Base-by-base conservation (phyloP, 345 rosid genomes). In the Sisymbrium altissimum region DNA sequence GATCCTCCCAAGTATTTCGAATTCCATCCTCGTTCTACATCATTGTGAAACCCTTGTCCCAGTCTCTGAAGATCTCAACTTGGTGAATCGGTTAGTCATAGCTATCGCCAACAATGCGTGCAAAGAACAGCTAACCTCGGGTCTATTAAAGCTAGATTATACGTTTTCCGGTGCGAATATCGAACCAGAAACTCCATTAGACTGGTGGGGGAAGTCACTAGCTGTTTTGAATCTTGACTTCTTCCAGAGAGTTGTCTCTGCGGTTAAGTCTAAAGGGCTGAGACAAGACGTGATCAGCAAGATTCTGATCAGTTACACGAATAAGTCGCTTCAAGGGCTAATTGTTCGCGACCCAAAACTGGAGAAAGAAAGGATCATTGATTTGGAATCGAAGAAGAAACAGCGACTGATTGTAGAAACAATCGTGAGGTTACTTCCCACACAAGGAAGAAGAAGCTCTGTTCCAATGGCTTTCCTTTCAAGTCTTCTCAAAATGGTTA, bases 51-150 rank as follows among this genome's bases (percentile, higher is more conserved):
- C 80, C 27, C 89, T 95, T 60, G 48, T 73, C 76, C 96, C 97
- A 10, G 66, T 85, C 14, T 67, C 96, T 6, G 99, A 92, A 84
- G 99, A 95, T 72, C 84, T 87, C 71, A 86, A 78, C 70, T 81
- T 95, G 72, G 86, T 92, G 30, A 80, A 50, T 70, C 81, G 92
- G 76, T 87, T 95, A 33, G 83, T 92, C 78, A 78, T 78, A 61
- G 81, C 92, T 12, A 88, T 95, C 14, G 97, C 94, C 32, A 90
- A 78, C 77, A 92, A 85, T 70, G 97, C 96, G 1, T 92, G 99
- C 83, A 92, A 92, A 75, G 99, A 95, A 83, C 97, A 95, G 79
- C 92, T 95, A 41, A 82, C 97, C n/a, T 90, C 99, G 3, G 97
- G 99, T 36, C 80, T 95, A 73, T 39, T 87, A 48, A 95, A 92